These are phyloP conservation scores for Bolboschoenoplectus hybrid DNA, from an alignment of 202 grass and related monocot genomes.

Conservation along the genomic window DNA sequence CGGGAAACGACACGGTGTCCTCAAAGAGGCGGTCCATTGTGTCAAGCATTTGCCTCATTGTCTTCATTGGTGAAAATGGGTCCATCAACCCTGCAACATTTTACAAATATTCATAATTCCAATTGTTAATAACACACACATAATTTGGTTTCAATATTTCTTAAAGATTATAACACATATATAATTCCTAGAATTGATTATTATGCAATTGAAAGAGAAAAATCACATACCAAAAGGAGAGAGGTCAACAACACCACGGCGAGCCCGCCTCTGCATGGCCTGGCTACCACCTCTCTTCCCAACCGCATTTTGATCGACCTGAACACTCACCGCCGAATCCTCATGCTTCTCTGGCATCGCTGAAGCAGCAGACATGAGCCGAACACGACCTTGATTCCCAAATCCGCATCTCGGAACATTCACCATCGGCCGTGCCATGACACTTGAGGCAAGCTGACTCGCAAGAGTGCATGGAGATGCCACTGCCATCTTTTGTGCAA, in stretches of 20 bases:
- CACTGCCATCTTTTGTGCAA: constrained; percentile 33
- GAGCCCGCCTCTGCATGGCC: constrained; percentile 53
- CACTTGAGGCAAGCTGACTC: constrained; percentile 47
- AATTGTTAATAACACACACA: neutral
- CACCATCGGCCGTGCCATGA: constrained; percentile 30
- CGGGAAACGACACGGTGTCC: constrained; percentile 55
- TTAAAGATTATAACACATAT: neutral
- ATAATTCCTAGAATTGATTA: neutral
- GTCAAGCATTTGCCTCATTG: constrained; percentile 87
- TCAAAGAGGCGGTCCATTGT: constrained; percentile 91
- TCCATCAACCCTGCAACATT: constrained; percentile 56
- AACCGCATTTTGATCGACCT: constrained; percentile 42
- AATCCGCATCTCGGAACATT: neutral
- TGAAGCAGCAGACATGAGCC: constrained; percentile 44
- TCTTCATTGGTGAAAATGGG: constrained; percentile 75
- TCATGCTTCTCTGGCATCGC: constrained; percentile 60
- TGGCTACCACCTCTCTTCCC: constrained; percentile 37
- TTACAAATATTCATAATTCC: neutral
- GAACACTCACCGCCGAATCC: constrained; percentile 55
- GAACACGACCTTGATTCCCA: constrained; percentile 12
- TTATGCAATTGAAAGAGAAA: neutral
- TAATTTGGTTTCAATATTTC: neutral
- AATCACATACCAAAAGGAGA: constrained; percentile 62
- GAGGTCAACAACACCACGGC: constrained; percentile 44
- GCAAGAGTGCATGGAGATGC: constrained; percentile 53